Evolutionary conservation across 2,329 filamentous ascomycete genomes (phyloP).

Genomic region (Capronia americana): DNA sequence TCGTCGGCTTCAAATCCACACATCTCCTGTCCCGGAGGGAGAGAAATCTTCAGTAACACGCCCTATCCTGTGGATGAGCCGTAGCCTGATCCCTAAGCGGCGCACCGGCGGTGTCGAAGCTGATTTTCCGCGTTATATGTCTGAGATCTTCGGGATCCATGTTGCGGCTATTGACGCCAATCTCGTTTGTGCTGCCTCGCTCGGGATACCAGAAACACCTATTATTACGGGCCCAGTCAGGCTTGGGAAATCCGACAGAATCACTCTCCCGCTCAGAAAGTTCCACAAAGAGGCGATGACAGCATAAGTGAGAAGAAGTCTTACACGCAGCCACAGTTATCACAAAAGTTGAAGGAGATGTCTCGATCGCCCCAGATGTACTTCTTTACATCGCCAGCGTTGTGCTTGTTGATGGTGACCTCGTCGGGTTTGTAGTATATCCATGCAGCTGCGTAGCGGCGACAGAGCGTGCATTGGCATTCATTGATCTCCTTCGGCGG

Average conservation of each 20-base stretch:
- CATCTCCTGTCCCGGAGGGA: not conserved
- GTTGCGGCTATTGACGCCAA: slow-evolving; percentile 24
- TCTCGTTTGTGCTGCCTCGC: slow-evolving; percentile 16
- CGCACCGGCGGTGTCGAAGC: slow-evolving; percentile 2
- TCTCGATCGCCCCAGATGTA: slow-evolving; percentile 33
- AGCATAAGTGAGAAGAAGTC: slow-evolving; percentile 4
- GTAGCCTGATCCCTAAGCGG: slow-evolving; percentile 15
- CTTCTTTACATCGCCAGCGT: slow-evolving; percentile 18
- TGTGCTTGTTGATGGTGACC: slow-evolving; percentile 38
- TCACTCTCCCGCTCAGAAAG: slow-evolving; percentile 2
- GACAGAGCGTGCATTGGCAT: slow-evolving; percentile 43
- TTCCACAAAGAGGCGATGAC: slow-evolving; percentile 5
- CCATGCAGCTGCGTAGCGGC: slow-evolving; percentile 44
- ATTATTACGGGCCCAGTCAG: slow-evolving; percentile 12
- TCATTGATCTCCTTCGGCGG: slow-evolving; percentile 38
- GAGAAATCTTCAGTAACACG: slow-evolving; percentile 13
- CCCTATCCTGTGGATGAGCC: slow-evolving; percentile 23
- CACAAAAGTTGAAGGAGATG: slow-evolving; percentile 33
- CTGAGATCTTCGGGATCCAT: slow-evolving; percentile 25
- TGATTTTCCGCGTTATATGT: slow-evolving; percentile 21
- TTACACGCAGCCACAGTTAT: slow-evolving; percentile 34
- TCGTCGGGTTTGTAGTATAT: slow-evolving; percentile 42
- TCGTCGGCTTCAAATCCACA: not conserved
- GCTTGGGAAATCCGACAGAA: slow-evolving; percentile 3
- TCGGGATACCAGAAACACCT: slow-evolving; percentile 24